Conservation (phyloP, 371 early-diverging fungal species). For the Rhizomucor pusillus region DNA sequence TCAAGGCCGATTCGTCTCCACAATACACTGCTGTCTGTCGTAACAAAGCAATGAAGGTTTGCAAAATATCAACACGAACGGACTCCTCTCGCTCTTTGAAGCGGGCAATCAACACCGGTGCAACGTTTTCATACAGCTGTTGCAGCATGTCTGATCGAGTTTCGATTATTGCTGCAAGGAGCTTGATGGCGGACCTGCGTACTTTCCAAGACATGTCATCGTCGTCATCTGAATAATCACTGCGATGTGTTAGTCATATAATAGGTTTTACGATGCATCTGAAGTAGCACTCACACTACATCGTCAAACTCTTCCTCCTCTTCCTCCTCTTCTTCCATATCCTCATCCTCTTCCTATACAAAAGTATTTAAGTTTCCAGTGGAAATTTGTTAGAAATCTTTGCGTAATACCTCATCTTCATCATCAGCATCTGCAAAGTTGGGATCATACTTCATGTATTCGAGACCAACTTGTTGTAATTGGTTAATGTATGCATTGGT, state of each 20-base stretch:
- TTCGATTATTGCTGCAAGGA: conserved; percentile 75
- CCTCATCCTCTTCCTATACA: conserved; percentile 64
- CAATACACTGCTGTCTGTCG: conserved; percentile 68
- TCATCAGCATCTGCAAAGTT: conserved; percentile 86
- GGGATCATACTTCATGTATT: conserved; percentile 83
- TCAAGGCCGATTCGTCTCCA: conserved; percentile 18
- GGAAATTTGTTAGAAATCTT: conserved; percentile 2
- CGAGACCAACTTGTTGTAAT: conserved; percentile 63
- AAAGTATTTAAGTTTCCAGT: not conserved
- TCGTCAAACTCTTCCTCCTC: conserved; percentile 78
- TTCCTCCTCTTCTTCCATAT: conserved; percentile 64
- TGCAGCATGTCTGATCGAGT: conserved; percentile 69
- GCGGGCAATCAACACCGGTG: conserved; percentile 71
- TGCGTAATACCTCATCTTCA: conserved; percentile 43
- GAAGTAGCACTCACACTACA: conserved; percentile 32
- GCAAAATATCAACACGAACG: conserved; percentile 83
- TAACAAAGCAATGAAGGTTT: conserved; percentile 72
- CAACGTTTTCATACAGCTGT: conserved; percentile 63
- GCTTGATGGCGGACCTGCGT: conserved; percentile 81
- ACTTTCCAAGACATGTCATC: conserved; percentile 93
- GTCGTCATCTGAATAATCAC: conserved; percentile 73
- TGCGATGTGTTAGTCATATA: conserved; percentile 10
- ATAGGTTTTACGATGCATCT: too few species aligned
- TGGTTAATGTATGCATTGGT: conserved; percentile 60
- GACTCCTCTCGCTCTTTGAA: conserved; percentile 93